A percentile compares a stretch with the other conserved stretches of the same genome.
phyloP scores from a whole-genome alignment of 768 basidiomycete species.

The Lactarius trivialis region DNA sequence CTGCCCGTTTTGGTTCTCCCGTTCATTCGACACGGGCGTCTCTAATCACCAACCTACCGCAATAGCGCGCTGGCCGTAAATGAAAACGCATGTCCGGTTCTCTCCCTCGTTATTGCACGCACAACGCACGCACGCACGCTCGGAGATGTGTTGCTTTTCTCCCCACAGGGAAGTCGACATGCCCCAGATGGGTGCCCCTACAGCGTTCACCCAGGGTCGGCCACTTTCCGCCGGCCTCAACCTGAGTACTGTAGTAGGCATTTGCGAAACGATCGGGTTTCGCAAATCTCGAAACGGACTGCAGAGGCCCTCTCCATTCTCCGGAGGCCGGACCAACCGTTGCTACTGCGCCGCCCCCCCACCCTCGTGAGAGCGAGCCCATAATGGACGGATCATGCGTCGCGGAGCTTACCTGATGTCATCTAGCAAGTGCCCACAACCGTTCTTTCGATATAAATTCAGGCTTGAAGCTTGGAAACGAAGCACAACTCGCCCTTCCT shows the following conservation, averaged over 20 bases:
- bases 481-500: background rate
- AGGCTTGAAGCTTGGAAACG: background rate
- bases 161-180: background rate
- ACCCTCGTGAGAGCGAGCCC: slow-evolving; percentile 1
- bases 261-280: background rate
- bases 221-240: slow-evolving; percentile 1
- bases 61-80: background rate
- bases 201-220: background rate
- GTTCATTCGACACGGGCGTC: background rate
- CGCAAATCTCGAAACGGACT: background rate
- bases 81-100: background rate
- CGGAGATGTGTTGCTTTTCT: background rate
- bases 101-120: background rate
- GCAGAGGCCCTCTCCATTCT: background rate
- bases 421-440: background rate
- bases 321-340: background rate
- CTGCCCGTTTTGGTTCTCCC: background rate
- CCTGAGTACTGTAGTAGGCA: background rate
- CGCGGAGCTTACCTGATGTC: slow-evolving; percentile 8
- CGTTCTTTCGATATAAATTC: background rate
- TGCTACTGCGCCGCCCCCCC: background rate
- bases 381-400: background rate
- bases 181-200: background rate
- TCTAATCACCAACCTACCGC: background rate
- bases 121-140: background rate